Conservation (phyloP, 169 alveolate genomes). For the Cryptosporidium ubiquitum region DNA sequence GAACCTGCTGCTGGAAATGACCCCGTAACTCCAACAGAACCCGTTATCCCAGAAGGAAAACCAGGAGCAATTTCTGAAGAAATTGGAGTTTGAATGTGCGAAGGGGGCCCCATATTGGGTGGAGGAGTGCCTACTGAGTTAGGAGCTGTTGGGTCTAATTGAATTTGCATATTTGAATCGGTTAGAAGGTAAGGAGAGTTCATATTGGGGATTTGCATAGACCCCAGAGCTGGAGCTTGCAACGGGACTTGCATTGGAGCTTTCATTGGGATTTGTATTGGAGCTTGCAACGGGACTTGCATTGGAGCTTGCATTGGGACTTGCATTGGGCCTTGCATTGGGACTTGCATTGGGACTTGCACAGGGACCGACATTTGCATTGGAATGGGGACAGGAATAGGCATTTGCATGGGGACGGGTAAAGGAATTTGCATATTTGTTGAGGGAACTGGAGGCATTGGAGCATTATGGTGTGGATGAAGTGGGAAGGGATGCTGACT, state of each 20-base stretch:
- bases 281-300: background rate
- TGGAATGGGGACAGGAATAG: background rate
- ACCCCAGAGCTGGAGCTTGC: background rate
- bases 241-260: background rate
- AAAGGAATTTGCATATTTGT: background rate
- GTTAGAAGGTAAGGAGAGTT: background rate
- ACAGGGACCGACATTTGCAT: background rate
- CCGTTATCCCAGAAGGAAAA: background rate
- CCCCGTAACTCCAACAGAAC: background rate
- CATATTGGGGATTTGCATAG: background rate
- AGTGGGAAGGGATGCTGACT: background rate
- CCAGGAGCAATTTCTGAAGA: background rate
- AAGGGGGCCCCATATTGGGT: background rate
- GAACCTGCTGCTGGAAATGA: no score
- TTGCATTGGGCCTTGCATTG: background rate
- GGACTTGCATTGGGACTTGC: background rate
- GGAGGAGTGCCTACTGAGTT: background rate
- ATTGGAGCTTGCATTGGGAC: background rate
- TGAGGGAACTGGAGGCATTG: background rate
- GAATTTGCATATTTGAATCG: background rate
- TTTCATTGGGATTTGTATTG: background rate
- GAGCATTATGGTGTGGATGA: background rate
- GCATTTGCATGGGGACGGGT: background rate
- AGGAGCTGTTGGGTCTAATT: background rate
- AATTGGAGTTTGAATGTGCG: background rate